Evolutionary conservation across 805 yeast species (phyloP).

Genomic region (Candida xyloterini): DNA sequence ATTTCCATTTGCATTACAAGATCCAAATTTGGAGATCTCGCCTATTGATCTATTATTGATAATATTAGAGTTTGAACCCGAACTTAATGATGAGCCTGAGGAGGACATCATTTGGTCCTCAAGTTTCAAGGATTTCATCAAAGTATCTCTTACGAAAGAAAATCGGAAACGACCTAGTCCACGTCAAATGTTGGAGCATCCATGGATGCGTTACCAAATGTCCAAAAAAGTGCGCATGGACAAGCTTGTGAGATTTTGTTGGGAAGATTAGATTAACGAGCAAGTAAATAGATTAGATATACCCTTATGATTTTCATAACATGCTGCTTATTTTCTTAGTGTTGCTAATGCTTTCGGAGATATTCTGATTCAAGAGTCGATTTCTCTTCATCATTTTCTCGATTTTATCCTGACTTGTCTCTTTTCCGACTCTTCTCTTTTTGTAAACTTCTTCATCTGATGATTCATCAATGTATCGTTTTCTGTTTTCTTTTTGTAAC

Average conservation of each 20-base stretch:
- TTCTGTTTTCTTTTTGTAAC: conserved; percentile 17
- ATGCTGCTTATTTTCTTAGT: conserved; percentile 14
- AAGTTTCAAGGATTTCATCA: conserved; percentile 78
- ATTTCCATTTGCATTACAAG: conserved; percentile 64
- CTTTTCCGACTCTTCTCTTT: conserved; percentile 1
- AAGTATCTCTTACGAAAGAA: conserved; percentile 77
- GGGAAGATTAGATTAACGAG: conserved; percentile 41
- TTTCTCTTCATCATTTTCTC: conserved; percentile 16
- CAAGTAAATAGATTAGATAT: not conserved
- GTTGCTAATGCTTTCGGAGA: conserved; percentile 14
- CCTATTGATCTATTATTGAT: conserved; percentile 85
- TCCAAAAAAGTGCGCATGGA: conserved; percentile 78
- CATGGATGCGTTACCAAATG: conserved; percentile 85
- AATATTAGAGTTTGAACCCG: conserved; percentile 81
- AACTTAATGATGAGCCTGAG: conserved; percentile 70
- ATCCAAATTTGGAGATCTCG: conserved; percentile 44
- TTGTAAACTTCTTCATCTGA: conserved; percentile 8
- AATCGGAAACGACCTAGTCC: conserved; percentile 85
- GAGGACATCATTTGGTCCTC: conserved; percentile 78
- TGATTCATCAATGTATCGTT: conserved; percentile 8
- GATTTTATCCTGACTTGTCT: conserved; percentile 7
- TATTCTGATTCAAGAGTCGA: conserved; percentile 13
- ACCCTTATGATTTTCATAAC: not conserved
- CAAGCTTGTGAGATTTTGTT: conserved; percentile 71
- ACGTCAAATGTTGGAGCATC: conserved; percentile 87